These are phyloP conservation scores for Lachancea cidri DNA, from an alignment of 805 yeast genomes.

Conservation along the genomic window DNA sequence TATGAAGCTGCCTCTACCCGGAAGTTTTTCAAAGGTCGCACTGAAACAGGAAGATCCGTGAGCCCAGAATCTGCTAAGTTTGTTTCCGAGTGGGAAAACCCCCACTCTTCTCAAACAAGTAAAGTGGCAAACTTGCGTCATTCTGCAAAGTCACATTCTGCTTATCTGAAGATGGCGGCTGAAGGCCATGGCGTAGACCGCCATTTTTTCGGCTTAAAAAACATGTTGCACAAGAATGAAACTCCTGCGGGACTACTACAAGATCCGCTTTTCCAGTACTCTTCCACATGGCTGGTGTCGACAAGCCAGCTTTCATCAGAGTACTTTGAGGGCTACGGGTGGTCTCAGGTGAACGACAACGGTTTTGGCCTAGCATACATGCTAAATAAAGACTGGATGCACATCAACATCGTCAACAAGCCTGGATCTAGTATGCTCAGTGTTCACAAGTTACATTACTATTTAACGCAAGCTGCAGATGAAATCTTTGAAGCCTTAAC, in stretches of 20 bases:
- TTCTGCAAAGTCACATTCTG: conserved; percentile 71
- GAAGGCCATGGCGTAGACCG: conserved; percentile 90
- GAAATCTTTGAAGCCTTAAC: conserved; percentile 66
- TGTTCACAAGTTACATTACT: conserved; percentile 49
- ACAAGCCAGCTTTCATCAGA: conserved; percentile 87
- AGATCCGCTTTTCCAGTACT: conserved; percentile 72
- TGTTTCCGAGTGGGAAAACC: conserved; percentile 68
- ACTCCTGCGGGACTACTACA: conserved; percentile 60
- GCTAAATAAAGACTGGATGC: conserved; percentile 79
- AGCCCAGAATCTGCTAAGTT: conserved; percentile 64
- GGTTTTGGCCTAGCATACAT: conserved; percentile 94
- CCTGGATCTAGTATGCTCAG: conserved; percentile 35
- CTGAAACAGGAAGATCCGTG: conserved; percentile 88
- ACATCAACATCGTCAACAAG: conserved; percentile 71
- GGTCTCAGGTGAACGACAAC: conserved; percentile 89
- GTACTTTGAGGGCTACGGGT: conserved; percentile 87
- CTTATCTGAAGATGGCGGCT: conserved; percentile 69
- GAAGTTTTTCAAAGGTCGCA: conserved; percentile 81
- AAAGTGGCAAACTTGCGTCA: conserved; percentile 64
- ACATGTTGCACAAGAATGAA: conserved; percentile 55
- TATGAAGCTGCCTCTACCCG: conserved; percentile 96
- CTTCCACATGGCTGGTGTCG: conserved; percentile 80
- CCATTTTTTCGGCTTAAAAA: conserved; percentile 84
- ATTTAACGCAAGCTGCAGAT: conserved; percentile 70
- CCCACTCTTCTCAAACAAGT: conserved; percentile 40